A percentile compares a stretch with the other conserved stretches of the same genome.
Conservation (phyloP, 2,329 filamentous ascomycete genomes). For the Fusarium stilboides region DNA sequence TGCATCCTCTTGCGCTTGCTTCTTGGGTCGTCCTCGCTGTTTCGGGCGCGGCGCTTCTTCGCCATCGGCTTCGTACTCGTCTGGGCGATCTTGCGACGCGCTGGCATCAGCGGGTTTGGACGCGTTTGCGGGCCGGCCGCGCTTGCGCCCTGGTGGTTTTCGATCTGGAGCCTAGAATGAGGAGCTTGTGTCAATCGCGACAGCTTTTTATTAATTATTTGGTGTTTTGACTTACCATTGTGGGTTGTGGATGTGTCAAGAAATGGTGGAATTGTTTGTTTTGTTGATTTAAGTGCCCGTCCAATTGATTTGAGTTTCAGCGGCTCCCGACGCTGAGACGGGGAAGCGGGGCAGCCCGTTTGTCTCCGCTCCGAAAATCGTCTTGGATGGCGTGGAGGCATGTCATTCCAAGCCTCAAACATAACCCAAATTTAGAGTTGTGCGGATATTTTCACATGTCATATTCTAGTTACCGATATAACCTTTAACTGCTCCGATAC, state of each 20-base stretch:
- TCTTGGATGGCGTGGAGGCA: not conserved
- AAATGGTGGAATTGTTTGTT: constrained; percentile 16
- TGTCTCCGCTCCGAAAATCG: constrained; percentile 27
- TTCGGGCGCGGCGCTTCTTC: constrained; percentile 47
- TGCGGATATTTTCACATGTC: not conserved
- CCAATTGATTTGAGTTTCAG: constrained; percentile 36
- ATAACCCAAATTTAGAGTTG: constrained; percentile 16
- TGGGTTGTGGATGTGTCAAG: constrained; percentile 4
- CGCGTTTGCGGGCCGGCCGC: constrained; percentile 61
- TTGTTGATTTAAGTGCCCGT: constrained; percentile 26
- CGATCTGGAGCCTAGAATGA: constrained; percentile 46
- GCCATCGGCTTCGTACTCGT: constrained; percentile 46
- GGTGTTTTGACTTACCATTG: constrained; percentile 26
- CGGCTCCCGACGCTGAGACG: constrained; percentile 33
- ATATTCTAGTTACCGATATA: too few species aligned
- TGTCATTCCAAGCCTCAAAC: constrained; percentile 25
- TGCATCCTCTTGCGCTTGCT: constrained; percentile 12
- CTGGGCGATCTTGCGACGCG: constrained; percentile 48
- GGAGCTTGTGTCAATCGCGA: not conserved
- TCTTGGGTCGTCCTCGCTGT: constrained; percentile 41
- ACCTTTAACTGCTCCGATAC: not conserved
- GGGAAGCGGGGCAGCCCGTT: constrained; percentile 38
- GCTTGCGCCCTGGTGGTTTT: constrained; percentile 59
- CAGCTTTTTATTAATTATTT: accelerated
- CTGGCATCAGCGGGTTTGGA: constrained; percentile 49